Percentiles rank a stretch among this genome's conserved stretches.
These are phyloP conservation scores for Cyclotella kingstonii DNA, from an alignment of 108 stramenopile species.

Conservation along the genomic window DNA sequence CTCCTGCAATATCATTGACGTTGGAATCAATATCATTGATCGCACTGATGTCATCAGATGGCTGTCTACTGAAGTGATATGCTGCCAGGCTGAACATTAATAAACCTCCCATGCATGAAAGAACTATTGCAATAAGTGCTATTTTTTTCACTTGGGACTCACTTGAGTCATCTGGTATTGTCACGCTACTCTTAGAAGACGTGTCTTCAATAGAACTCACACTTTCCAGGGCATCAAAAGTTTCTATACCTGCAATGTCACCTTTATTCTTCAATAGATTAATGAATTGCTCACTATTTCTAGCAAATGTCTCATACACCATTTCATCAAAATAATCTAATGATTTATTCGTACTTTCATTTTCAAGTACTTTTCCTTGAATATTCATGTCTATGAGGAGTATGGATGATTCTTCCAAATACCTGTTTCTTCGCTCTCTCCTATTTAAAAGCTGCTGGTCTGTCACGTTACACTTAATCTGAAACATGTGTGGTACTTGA, in stretches of 20 bases:
- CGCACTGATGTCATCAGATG: too few relatives aligned
- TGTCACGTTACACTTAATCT: slow-evolving; percentile 15
- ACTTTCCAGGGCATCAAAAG: slow-evolving; percentile 19
- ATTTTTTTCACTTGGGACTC: not conserved
- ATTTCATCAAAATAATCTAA: slow-evolving; percentile 13
- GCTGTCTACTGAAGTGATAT: too few relatives aligned
- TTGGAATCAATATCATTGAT: too few relatives aligned
- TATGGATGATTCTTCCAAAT: slow-evolving; percentile 10
- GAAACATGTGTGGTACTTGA: slow-evolving; percentile 5
- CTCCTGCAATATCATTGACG: too few relatives aligned
- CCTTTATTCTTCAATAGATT: slow-evolving; percentile 13
- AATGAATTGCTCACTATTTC: slow-evolving; percentile 5
- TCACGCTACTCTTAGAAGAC: slow-evolving; percentile 2
- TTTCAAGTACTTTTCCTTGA: not conserved
- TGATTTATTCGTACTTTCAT: slow-evolving; percentile 2
- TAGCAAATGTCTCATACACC: slow-evolving; percentile 15
- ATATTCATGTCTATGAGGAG: slow-evolving; percentile 24
- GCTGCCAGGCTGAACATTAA: too few relatives aligned
- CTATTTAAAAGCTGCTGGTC: slow-evolving; percentile 18
- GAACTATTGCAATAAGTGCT: not conserved
- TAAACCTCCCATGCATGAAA: too few relatives aligned
- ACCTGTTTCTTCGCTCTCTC: slow-evolving; percentile 5
- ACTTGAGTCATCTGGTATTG: not conserved
- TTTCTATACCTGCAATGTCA: slow-evolving; percentile 25
- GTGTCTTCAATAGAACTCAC: slow-evolving; percentile 2